These are phyloP conservation scores for Coniella lustricola DNA, from an alignment of 2,329 filamentous ascomycete species.

Conservation along the genomic window DNA sequence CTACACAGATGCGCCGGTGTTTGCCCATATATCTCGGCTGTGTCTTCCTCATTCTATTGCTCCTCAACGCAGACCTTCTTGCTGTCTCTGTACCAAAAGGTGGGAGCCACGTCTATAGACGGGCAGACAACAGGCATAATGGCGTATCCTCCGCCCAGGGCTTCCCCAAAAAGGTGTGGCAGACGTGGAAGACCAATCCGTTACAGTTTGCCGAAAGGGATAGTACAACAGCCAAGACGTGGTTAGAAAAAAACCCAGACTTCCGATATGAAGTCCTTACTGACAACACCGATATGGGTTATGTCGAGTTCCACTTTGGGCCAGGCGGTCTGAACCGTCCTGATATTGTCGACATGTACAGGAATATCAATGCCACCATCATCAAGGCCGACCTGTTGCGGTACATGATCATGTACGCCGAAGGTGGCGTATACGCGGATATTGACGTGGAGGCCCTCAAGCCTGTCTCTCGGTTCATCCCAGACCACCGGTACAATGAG, in stretches of 20 bases:
- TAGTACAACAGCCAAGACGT: conserved; percentile 52
- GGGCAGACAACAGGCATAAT: conserved; percentile 18
- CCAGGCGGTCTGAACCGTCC: conserved; percentile 57
- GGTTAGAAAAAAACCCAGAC: conserved; percentile 58
- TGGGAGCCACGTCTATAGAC: conserved; percentile 19
- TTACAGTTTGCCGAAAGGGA: conserved; percentile 60
- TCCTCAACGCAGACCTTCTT: conserved; percentile 39
- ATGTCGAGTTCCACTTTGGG: conserved; percentile 63
- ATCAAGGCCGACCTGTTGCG: conserved; percentile 60
- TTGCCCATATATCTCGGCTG: conserved; percentile 39
- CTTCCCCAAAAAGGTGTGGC: conserved; percentile 67
- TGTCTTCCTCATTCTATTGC: conserved; percentile 37
- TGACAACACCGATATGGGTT: conserved; percentile 59
- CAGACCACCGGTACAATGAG: conserved; percentile 53
- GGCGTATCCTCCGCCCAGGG: conserved; percentile 11
- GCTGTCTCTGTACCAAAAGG: conserved; percentile 7
- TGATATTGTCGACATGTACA: conserved; percentile 58
- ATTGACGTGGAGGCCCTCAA: conserved; percentile 36
- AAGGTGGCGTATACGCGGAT: conserved; percentile 47
- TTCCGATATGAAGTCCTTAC: conserved; percentile 65
- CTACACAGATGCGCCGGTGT: conserved; percentile 33
- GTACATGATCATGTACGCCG: conserved; percentile 61
- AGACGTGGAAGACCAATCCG: conserved; percentile 67
- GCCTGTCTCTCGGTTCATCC: conserved; percentile 46
- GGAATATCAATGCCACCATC: conserved; percentile 54